A percentile compares a stretch with the other conserved stretches of the same genome.
These are phyloP conservation scores for Vanilla planifolia DNA, from an alignment of 106 monocot species.

Conservation along the genomic window DNA sequence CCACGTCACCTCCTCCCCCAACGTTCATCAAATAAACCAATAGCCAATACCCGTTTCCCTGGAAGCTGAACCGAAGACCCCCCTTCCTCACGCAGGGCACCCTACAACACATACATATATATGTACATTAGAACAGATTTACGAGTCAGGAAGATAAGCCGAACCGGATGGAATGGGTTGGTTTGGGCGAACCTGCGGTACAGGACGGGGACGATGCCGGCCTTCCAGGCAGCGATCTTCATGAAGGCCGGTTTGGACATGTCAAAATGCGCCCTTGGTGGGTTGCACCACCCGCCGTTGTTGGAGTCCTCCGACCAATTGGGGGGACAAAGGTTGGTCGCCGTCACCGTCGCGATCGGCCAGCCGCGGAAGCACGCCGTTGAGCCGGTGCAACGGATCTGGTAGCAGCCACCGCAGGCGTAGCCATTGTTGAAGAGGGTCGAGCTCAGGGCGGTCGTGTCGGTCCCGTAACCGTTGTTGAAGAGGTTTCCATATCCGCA, in stretches of 20 bases:
- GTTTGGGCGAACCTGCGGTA: slow-evolving; percentile 32
- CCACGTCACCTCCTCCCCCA: slow-evolving; percentile 57
- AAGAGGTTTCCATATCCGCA: slow-evolving; percentile 74
- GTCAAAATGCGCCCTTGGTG: slow-evolving; percentile 71
- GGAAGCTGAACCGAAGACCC: slow-evolving; percentile 59
- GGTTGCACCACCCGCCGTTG: slow-evolving; percentile 96
- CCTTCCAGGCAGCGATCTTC: slow-evolving; percentile 55
- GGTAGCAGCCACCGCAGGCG: slow-evolving; percentile 60
- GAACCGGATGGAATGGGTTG: too few species aligned
- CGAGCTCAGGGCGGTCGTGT: slow-evolving; percentile 67
- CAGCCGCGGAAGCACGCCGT: slow-evolving; percentile 39
- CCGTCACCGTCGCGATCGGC: slow-evolving; percentile 49
- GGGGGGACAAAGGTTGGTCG: slow-evolving; percentile 85
- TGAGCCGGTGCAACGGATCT: slow-evolving; percentile 49
- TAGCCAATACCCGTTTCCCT: slow-evolving; percentile 83
- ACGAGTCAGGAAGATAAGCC: too few species aligned
- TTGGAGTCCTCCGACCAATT: slow-evolving; percentile 59
- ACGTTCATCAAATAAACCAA: slow-evolving; percentile 73
- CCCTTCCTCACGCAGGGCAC: slow-evolving; percentile 65
- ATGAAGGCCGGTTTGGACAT: slow-evolving; percentile 80
- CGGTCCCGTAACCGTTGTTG: slow-evolving; percentile 40
- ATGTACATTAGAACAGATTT: too few species aligned
- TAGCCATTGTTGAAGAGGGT: slow-evolving; percentile 56
- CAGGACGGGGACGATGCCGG: slow-evolving; percentile 78
- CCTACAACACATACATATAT: slow-evolving; percentile 6